Evolutionary conservation across 1,284 basidiomycete genomes (phyloP), one percentile per base, ranked within the genome.

Genomic region (Somion occarium): DNA sequence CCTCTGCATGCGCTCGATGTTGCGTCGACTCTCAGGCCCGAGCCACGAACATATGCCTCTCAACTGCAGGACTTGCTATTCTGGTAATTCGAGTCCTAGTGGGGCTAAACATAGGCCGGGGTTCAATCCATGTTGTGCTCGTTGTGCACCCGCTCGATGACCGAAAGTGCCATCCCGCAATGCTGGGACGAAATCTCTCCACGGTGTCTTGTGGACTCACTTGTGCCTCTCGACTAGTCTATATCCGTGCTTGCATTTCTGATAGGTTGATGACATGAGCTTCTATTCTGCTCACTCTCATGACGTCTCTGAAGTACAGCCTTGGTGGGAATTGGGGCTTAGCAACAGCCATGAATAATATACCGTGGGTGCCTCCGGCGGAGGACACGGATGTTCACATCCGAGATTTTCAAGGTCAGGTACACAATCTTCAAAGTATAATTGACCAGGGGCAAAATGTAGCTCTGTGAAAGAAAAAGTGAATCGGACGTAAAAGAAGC

Each of bases 51-150:
- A 43, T 43, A 23, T 43, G 42, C 23, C 18, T 41, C 42, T 23
- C 7, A 58, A 58, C 56, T 56, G 56, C 56, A 42, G 56, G 54
- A 58, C 56, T 45, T 56, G 52, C 56, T 56, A 56, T 56, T 54
- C 52, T 51, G 23, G 56, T 54, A 30, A 11, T 19, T 45, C 44
- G 54, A 47, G 48, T 49, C 25, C 25, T 4, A 46, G 48, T 25
- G 11, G 44, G 39, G 11, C 52, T 54, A 48, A 50, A 58, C 56
- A 50, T 52, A 53, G 54, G 30, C 42, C 37, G 30, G 24, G 15
- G 11, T 13, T 38, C 25, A n/a, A 3, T 46, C 12, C 44, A 22
- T 18, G 15, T 30, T n/a, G 24, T 26, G 19, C 34, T 54, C 52
- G 44, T 24, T 57, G 52, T 48, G 51, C 53, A 55, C 53, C 43